A percentile compares a stretch with the other conserved stretches of the same genome.
phyloP scores from a whole-genome alignment of 1,284 basidiomycete species.

The Waitea zeae region DNA sequence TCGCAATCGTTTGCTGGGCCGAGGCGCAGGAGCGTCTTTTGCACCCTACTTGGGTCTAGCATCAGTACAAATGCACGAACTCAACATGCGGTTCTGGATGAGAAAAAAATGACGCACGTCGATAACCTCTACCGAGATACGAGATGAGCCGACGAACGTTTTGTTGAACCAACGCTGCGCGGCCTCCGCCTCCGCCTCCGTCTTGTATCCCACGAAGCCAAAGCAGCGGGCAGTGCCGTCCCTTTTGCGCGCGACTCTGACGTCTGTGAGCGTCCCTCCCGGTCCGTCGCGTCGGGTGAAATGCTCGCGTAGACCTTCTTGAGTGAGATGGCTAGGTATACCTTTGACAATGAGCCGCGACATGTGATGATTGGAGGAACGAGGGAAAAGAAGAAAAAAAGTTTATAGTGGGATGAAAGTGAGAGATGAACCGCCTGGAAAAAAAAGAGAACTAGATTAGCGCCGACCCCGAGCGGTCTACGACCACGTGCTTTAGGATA shows the following conservation, averaged over 20 bases:
- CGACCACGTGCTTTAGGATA: too few species aligned
- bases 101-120: slow-evolving; percentile 44
- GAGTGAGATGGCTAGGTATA: slow-evolving; percentile 61
- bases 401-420: too few species aligned
- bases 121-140: slow-evolving; percentile 64
- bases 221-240: slow-evolving; percentile 69
- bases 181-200: slow-evolving; percentile 55
- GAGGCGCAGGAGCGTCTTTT: slow-evolving; percentile 44
- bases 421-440: too few species aligned
- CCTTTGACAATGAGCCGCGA: slow-evolving; percentile 89
- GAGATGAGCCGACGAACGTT: slow-evolving; percentile 62
- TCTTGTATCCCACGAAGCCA: slow-evolving; percentile 87
- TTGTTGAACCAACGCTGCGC: slow-evolving; percentile 79
- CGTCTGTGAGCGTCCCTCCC: slow-evolving; percentile 69
- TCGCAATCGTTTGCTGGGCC: slow-evolving; percentile 54
- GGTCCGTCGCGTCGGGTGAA: slow-evolving; percentile 48
- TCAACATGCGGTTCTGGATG: too few species aligned
- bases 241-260: slow-evolving; percentile 63
- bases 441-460: too few species aligned
- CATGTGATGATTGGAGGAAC: too few species aligned
- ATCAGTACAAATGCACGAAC: too few species aligned
- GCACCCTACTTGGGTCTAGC: slow-evolving; percentile 24
- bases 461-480: too few species aligned
- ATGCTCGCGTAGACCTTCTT: slow-evolving; percentile 51
- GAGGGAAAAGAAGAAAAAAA: too few species aligned